phyloP scores from a whole-genome alignment of 345 rosid species.

The Aurinia saxatilis region DNA sequence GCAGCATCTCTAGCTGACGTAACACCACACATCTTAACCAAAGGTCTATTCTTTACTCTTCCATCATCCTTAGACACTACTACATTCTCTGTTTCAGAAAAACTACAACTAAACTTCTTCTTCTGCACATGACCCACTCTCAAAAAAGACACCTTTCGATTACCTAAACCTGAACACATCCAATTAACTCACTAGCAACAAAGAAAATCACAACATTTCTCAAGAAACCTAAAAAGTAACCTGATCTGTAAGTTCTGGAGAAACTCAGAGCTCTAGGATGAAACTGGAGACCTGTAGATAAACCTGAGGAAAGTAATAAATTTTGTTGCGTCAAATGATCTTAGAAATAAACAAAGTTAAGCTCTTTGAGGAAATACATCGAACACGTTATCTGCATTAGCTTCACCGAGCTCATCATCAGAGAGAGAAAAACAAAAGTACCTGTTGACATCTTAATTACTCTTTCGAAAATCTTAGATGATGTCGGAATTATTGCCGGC shows the following conservation, averaged over 20 bases:
- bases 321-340: background rate
- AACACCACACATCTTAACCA: conserved; percentile 85
- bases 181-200: background rate
- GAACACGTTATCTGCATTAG: conserved; percentile 18
- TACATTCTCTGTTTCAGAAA: conserved; percentile 25
- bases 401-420: background rate
- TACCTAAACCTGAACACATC: conserved; percentile 26
- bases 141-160: conserved; percentile 1
- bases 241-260: background rate
- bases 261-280: conserved; percentile 2
- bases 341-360: background rate
- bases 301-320: conserved; percentile 8
- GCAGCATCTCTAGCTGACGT: conserved; percentile 75
- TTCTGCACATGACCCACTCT: conserved; percentile 8
- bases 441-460: conserved; percentile 14
- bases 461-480: background rate
- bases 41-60: conserved; percentile 30
- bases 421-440: background rate
- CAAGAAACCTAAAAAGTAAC: conserved; percentile 5
- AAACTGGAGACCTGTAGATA: conserved; percentile 5
- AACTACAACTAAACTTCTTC: conserved; percentile 17
- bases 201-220: background rate
- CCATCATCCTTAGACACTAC: conserved; percentile 6
- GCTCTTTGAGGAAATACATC: conserved; percentile 26
- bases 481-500: background rate